A percentile compares a stretch with the other conserved stretches of the same genome.
Conservation (phyloP, 176 grass and related monocot genomes). For the Neostapfia colusana region DNA sequence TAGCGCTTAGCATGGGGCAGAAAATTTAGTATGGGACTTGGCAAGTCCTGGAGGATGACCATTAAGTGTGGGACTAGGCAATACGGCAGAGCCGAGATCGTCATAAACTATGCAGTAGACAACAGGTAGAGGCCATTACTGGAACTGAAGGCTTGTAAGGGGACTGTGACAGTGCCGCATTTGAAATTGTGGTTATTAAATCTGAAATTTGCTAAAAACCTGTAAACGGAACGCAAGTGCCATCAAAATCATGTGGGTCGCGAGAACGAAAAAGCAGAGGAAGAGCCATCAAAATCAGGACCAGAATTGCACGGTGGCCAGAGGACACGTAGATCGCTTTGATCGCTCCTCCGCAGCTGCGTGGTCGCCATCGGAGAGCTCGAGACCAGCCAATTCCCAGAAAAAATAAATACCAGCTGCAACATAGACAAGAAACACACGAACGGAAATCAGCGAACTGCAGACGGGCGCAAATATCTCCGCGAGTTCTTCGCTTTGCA, state of each 20-base stretch:
- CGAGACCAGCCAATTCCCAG: not conserved
- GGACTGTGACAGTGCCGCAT: not conserved
- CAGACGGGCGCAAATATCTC: constrained; percentile 21
- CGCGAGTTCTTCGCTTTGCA: constrained; percentile 4
- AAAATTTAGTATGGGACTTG: not conserved
- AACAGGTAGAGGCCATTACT: not conserved
- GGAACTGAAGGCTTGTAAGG: too few relatives aligned
- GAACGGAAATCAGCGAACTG: not conserved
- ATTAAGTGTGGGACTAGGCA: not conserved
- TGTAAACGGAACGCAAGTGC: not conserved
- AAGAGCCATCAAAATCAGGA: not conserved
- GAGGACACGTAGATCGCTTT: not conserved
- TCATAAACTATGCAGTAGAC: not conserved
- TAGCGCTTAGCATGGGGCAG: constrained; percentile 26
- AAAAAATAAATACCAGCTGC: constrained; percentile 1
- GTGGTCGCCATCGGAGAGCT: constrained; percentile 23
- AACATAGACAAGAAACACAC: not conserved
- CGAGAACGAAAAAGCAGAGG: not conserved
- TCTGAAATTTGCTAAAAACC: not conserved
- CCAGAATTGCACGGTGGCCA: not conserved
- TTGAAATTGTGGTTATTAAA: not conserved
- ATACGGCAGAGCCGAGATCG: not conserved
- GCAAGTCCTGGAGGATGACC: not conserved
- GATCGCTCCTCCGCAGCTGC: too few relatives aligned
- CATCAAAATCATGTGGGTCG: not conserved